A percentile compares a stretch with the other conserved stretches of the same genome.
phyloP scores from a whole-genome alignment of 192 early-diverging fungal species.

The Spizellomyces punctatus region DNA sequence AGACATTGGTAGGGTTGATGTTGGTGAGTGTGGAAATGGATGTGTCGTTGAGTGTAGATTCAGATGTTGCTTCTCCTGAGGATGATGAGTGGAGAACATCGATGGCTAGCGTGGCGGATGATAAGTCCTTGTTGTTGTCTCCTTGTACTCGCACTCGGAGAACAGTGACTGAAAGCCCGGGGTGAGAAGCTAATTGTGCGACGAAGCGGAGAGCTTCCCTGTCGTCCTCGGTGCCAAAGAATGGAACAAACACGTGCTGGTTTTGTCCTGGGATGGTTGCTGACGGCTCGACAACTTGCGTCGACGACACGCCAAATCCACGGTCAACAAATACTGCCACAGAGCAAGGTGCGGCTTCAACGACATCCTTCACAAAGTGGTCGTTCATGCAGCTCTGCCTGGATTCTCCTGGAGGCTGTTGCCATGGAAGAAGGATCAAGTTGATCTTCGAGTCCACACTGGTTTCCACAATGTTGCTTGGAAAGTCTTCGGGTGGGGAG shows the following conservation, averaged over 20 bases:
- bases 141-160: conserved; percentile 10
- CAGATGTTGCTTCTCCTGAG: not conserved
- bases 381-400: conserved; percentile 26
- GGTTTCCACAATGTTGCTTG: conserved; percentile 62
- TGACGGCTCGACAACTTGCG: not conserved
- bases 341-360: conserved; percentile 44
- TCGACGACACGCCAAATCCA: conserved; percentile 56
- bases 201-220: conserved; percentile 63
- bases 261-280: conserved; percentile 40
- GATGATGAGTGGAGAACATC: not conserved
- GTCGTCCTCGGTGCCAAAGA: conserved; percentile 77
- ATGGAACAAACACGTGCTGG: conserved; percentile 69
- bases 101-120: not conserved
- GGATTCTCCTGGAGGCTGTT: conserved; percentile 16
- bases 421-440: conserved; percentile 71
- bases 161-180: conserved; percentile 20
- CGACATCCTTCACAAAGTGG: conserved; percentile 42
- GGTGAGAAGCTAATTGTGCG: conserved; percentile 48
- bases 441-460: conserved; percentile 57
- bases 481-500: conserved; percentile 67
- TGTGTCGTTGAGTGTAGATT: not conserved
- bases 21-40: conserved; percentile 21
- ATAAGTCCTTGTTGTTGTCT: not conserved
- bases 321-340: conserved; percentile 72
- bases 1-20: conserved; percentile 18